Base-by-base conservation (phyloP, 768 basidiomycete genomes). In the Mycena metata region DNA sequence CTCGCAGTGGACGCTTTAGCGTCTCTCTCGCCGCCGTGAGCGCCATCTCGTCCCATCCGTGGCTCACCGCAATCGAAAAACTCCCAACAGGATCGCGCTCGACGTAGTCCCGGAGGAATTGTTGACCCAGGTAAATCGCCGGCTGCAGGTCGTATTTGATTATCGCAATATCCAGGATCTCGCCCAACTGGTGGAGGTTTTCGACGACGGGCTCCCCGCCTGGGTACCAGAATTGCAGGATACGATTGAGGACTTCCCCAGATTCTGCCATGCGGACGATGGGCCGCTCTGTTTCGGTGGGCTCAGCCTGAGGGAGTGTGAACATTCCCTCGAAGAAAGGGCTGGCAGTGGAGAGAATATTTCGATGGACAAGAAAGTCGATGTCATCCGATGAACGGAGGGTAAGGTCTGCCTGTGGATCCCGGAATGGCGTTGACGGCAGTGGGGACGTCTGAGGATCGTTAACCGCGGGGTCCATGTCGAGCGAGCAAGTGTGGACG, bases 271-370 rank as follows among this genome's bases (percentile, higher is more conserved):
- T 26, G 12, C 52, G 42, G 10, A 63, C 19, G 3, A 26, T 41
- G 10, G 43, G 19, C 10, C 10, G 5, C 2, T 51, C 45, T 7
- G 64, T 50, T 3, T 24, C 65, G 4, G 24, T 15, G 4, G 73
- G 69, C 50, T 70, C 72, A 10, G 73, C 70, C 50, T 71, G 73
- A 8, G 73, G 71, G 5, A 73, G 46, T 9, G 58, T 23, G 45
- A 79, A 76, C 72, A 79, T 74, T 47, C 74, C 73, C n/a, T 54
- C 35, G 60, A 77, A 78, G 13, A 77, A 36, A 0, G 60, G 49
- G 2, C 75, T 19, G 75, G 66, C 9, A 64, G 42, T 3, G 5
- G 75, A 57, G 1, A 79, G 60, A 5, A 77, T 45, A 9, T 46
- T 26, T 10, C 72, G 60, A 54, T 76, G 73, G 12, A 78, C 73